Conservation (phyloP, 306 rosid genomes). For the Vigna radiata region DNA sequence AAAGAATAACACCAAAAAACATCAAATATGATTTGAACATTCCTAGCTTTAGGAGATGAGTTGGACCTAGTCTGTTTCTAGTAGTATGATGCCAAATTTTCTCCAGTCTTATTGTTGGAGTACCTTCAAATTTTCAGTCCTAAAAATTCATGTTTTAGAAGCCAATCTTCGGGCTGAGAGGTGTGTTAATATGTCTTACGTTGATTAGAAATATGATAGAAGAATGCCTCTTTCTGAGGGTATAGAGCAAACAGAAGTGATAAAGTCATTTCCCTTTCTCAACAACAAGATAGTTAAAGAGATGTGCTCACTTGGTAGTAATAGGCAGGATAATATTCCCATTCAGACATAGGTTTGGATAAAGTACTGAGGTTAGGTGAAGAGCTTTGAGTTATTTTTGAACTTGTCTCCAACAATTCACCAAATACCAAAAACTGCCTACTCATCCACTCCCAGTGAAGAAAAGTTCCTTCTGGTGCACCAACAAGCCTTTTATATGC, state of each 20-base stretch:
- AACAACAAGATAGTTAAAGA: conserved; percentile 41
- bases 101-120: neutral
- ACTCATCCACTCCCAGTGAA: conserved; percentile 99
- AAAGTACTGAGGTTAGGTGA: conserved; percentile 59
- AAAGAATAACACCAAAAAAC: neutral
- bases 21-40: neutral
- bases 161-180: neutral
- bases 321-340: conserved; percentile 86
- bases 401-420: conserved; percentile 88
- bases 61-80: neutral
- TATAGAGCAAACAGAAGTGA: conserved; percentile 14
- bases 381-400: conserved; percentile 57
- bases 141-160: neutral
- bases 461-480: conserved; percentile 78
- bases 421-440: conserved; percentile 94
- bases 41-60: neutral
- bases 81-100: neutral
- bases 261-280: conserved; percentile 25
- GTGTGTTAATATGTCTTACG: neutral
- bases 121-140: neutral
- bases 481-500: conserved; percentile 78
- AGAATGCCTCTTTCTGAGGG: neutral
- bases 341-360: conserved; percentile 75
- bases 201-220: neutral
- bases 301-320: conserved; percentile 73